A percentile compares a stretch with the other conserved stretches of the same genome.
Evolutionary conservation across 352 stramenopile species (phyloP).

Genomic region (Plasmopara viticola): DNA sequence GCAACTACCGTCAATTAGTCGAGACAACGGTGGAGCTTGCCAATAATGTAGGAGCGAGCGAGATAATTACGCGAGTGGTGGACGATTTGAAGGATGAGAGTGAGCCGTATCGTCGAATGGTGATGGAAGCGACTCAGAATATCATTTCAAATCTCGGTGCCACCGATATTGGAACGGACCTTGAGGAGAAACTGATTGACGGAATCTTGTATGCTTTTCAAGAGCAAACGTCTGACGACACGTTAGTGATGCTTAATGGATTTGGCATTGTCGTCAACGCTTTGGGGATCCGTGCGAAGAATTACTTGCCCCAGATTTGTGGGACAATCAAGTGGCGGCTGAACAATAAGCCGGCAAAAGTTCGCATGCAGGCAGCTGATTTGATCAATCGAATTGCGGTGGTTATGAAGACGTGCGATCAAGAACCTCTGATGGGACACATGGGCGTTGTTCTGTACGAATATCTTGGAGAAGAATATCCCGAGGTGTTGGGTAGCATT

Average conservation of each 20-base stretch:
- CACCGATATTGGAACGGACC: conserved; percentile 92
- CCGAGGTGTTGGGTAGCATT: conserved; percentile 97
- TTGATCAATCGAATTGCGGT: conserved; percentile 97
- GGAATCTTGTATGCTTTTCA: conserved; percentile 99
- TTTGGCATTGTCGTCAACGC: conserved; percentile 98
- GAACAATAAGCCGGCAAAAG: conserved; percentile 98
- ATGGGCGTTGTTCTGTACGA: conserved; percentile 99
- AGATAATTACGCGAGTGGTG: conserved; percentile 96
- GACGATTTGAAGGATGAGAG: conserved; percentile 99
- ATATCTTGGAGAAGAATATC: conserved; percentile 99
- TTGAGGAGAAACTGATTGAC: conserved; percentile 99
- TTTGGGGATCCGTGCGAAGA: conserved; percentile 95
- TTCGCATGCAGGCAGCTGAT: conserved; percentile 99
- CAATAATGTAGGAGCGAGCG: conserved; percentile 98
- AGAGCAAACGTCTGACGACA: conserved; percentile 93
- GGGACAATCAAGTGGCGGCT: conserved; percentile 99
- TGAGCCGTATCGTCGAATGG: conserved; percentile 98
- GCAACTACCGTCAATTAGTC: conserved; percentile 98
- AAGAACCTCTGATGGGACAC: conserved; percentile 98
- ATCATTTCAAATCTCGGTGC: conserved; percentile 97
- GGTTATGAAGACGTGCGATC: conserved; percentile 98
- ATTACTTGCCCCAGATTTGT: conserved; percentile 98
- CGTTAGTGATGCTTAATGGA: conserved; percentile 94
- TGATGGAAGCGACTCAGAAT: conserved; percentile 98
- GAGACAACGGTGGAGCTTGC: conserved; percentile 98